These are phyloP conservation scores for Platismatia glauca DNA, from an alignment of 495 filamentous ascomycete genomes.

Conservation along the genomic window DNA sequence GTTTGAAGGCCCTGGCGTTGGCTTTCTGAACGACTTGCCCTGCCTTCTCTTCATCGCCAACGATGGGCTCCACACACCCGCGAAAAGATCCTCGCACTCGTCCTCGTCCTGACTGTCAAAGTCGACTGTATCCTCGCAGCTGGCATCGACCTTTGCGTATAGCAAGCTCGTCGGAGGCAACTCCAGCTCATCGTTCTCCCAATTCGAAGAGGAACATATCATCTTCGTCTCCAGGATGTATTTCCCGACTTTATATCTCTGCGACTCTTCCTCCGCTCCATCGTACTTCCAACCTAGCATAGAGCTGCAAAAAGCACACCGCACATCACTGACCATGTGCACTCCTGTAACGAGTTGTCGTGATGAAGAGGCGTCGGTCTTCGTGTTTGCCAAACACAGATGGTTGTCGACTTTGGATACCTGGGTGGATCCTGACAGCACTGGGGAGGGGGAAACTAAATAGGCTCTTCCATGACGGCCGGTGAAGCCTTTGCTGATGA, in stretches of 20 bases:
- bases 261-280: slow-evolving; percentile 66
- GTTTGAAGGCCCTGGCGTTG: neutral
- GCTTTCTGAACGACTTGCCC: slow-evolving; percentile 38
- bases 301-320: slow-evolving; percentile 53
- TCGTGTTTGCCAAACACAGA: slow-evolving; percentile 45
- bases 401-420: slow-evolving; percentile 30
- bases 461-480: slow-evolving; percentile 91
- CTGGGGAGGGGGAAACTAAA: slow-evolving; percentile 50
- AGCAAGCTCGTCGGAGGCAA: slow-evolving; percentile 7
- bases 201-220: slow-evolving; percentile 54
- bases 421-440: slow-evolving; percentile 23
- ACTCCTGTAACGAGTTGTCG: slow-evolving; percentile 70
- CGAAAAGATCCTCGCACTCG: slow-evolving; percentile 90
- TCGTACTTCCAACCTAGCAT: slow-evolving; percentile 93
- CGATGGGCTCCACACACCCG: slow-evolving; percentile 71
- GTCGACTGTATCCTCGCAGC: slow-evolving; percentile 36
- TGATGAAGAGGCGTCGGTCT: slow-evolving; percentile 52
- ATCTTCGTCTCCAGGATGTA: slow-evolving; percentile 87
- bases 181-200: slow-evolving; percentile 48
- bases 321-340: slow-evolving; percentile 52
- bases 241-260: slow-evolving; percentile 91
- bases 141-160: neutral
- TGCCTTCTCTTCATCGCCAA: slow-evolving; percentile 56
- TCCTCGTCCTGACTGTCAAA: slow-evolving; percentile 92
- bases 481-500: slow-evolving; percentile 86